Conservation (phyloP, 106 monocot genomes). For the Gastrodia elata region DNA sequence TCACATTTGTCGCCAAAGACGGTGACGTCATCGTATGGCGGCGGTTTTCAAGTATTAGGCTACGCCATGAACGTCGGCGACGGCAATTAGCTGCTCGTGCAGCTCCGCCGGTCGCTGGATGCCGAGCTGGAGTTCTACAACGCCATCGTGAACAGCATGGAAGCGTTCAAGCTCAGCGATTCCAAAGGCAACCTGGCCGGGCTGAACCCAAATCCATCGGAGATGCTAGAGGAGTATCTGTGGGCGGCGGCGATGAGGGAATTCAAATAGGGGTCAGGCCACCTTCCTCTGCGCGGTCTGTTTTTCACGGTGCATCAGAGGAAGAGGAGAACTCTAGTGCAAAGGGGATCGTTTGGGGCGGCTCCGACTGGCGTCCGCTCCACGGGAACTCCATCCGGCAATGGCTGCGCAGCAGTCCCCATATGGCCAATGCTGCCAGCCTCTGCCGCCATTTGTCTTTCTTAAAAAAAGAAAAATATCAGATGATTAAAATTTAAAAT, state of each 20-base stretch:
- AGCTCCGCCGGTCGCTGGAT: slow-evolving; percentile 36
- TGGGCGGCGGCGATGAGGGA: not conserved
- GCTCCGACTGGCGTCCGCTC: slow-evolving; percentile 62
- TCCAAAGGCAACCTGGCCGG: slow-evolving; percentile 9
- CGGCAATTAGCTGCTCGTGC: slow-evolving; percentile 54
- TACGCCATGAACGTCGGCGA: slow-evolving; percentile 42
- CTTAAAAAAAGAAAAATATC: no score
- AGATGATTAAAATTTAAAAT: no score
- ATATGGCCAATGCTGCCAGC: slow-evolving; percentile 30
- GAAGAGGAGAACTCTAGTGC: slow-evolving; percentile 22
- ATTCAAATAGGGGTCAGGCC: not conserved
- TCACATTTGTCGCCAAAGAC: no score
- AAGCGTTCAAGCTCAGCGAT: slow-evolving; percentile 17
- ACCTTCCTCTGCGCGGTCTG: slow-evolving; percentile 41
- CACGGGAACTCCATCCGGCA: slow-evolving; percentile 40
- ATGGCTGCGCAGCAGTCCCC: slow-evolving; percentile 47
- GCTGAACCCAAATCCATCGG: slow-evolving; percentile 6
- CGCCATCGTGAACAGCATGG: slow-evolving; percentile 15
- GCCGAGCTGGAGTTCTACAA: slow-evolving; percentile 13
- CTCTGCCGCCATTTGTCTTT: slow-evolving; percentile 77
- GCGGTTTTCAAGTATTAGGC: slow-evolving; percentile 56
- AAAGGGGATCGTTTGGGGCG: not conserved
- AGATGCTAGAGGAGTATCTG: slow-evolving; percentile 8
- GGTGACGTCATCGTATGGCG: slow-evolving; percentile 75
- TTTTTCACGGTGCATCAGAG: slow-evolving; percentile 33